Conservation (phyloP, 441 rosid genomes). For the Gossypium trilobum region DNA sequence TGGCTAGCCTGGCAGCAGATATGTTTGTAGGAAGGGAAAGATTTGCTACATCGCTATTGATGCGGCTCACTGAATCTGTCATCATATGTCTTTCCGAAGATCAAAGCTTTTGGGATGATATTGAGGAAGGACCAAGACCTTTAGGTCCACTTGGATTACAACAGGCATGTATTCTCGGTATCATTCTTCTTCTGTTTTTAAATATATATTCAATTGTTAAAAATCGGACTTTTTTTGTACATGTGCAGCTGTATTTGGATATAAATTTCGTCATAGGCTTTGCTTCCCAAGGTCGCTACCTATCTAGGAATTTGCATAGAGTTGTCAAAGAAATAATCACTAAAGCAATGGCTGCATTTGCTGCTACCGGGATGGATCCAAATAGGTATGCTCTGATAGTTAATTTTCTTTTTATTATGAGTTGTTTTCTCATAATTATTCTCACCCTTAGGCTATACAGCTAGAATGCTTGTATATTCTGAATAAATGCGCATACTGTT, state of each 20-base stretch:
- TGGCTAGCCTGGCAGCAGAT: slow-evolving; percentile 82
- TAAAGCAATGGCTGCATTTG: slow-evolving; percentile 71
- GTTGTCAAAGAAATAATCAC: slow-evolving; percentile 77
- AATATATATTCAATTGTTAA: slow-evolving; percentile 1
- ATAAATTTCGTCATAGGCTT: slow-evolving; percentile 88
- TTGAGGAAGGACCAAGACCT: slow-evolving; percentile 86
- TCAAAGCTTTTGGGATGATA: slow-evolving; percentile 95
- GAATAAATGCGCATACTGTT: too few relatives aligned
- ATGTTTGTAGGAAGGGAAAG: slow-evolving; percentile 97
- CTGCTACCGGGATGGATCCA: slow-evolving; percentile 84
- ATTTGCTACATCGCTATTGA: slow-evolving; percentile 75
- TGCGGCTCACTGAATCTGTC: slow-evolving; percentile 93
- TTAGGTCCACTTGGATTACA: slow-evolving; percentile 86
- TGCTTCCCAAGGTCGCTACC: slow-evolving; percentile 93
- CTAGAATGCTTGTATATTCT: too few relatives aligned
- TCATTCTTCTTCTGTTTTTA: slow-evolving; percentile 10
- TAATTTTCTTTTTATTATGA: neutral
- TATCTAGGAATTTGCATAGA: slow-evolving; percentile 81
- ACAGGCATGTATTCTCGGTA: slow-evolving; percentile 42
- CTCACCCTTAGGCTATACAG: neutral
- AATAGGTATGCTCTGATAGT: slow-evolving; percentile 44
- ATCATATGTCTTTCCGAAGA: slow-evolving; percentile 92
- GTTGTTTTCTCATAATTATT: neutral
- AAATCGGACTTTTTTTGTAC: neutral
- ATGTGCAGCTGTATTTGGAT: slow-evolving; percentile 77